Evolutionary conservation across 106 monocot species (phyloP).

Genomic region (Dendrobium chrysotoxum): DNA sequence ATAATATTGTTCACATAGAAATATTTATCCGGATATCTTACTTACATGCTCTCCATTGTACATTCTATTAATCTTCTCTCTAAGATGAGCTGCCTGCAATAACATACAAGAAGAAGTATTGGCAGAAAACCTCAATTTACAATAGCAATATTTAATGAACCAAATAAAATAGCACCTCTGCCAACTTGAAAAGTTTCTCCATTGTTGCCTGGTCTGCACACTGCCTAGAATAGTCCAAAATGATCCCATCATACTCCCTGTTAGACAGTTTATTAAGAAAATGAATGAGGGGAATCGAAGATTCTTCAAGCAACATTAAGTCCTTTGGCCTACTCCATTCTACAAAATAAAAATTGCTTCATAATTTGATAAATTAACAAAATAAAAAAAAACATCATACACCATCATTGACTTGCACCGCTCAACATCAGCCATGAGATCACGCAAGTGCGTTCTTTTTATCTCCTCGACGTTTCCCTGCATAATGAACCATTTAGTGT

Average conservation of each 20-base stretch:
- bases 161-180: slow-evolving; percentile 20
- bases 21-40: background rate
- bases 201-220: slow-evolving; percentile 9
- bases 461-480: slow-evolving; percentile 71
- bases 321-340: background rate
- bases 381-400: slow-evolving; percentile 30
- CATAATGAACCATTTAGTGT: background rate
- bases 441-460: slow-evolving; percentile 66
- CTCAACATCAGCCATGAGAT: slow-evolving; percentile 64
- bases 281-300: background rate
- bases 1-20: background rate
- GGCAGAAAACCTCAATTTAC: background rate
- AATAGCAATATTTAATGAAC: background rate
- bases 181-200: slow-evolving; percentile 24
- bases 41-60: slow-evolving; percentile 22
- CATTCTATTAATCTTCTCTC: slow-evolving; percentile 22
- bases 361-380: background rate
- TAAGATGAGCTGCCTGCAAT: slow-evolving; percentile 18
- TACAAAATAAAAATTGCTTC: background rate
- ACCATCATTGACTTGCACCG: slow-evolving; percentile 91
- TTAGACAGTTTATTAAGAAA: slow-evolving; percentile 2
- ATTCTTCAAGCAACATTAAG: background rate
- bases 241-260: slow-evolving; percentile 20
- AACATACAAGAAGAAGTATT: slow-evolving; percentile 2
- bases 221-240: slow-evolving; percentile 24